A percentile compares a stretch with the other conserved stretches of the same genome.
Evolutionary conservation across 257 asterid species (phyloP).

Genomic region (Paulownia fortunei): DNA sequence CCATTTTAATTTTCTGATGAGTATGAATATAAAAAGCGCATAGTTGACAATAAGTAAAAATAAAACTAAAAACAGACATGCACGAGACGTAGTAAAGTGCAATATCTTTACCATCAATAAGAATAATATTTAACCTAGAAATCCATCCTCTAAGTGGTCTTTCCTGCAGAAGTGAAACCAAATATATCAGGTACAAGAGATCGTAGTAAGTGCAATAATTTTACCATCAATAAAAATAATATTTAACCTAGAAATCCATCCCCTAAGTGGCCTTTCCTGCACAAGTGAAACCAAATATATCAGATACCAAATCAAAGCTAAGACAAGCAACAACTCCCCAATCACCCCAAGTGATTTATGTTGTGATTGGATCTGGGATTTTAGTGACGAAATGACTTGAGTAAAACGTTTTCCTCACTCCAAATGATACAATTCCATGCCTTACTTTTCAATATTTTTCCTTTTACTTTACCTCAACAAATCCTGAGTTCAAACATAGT

Average conservation of each 20-base stretch:
- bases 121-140: conserved; percentile 29
- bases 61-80: conserved; percentile 1
- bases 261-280: conserved; percentile 43
- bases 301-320: conserved; percentile 25
- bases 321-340: background rate
- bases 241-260: conserved; percentile 44
- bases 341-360: background rate
- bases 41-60: background rate
- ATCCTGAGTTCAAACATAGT: background rate
- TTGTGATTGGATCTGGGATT: background rate
- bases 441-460: background rate
- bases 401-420: background rate
- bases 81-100: background rate
- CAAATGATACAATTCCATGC: background rate
- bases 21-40: background rate
- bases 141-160: conserved; percentile 34
- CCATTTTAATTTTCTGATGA: background rate
- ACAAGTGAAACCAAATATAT: conserved; percentile 31
- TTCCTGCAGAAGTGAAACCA: conserved; percentile 45
- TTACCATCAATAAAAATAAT: conserved; percentile 44
- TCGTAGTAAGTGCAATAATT: conserved; percentile 1
- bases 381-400: background rate
- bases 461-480: background rate
- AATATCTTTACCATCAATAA: conserved; percentile 43
- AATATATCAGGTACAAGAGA: conserved; percentile 24